These are phyloP conservation scores for Hura crepitans DNA, from an alignment of 441 rosid species.

Conservation along the genomic window DNA sequence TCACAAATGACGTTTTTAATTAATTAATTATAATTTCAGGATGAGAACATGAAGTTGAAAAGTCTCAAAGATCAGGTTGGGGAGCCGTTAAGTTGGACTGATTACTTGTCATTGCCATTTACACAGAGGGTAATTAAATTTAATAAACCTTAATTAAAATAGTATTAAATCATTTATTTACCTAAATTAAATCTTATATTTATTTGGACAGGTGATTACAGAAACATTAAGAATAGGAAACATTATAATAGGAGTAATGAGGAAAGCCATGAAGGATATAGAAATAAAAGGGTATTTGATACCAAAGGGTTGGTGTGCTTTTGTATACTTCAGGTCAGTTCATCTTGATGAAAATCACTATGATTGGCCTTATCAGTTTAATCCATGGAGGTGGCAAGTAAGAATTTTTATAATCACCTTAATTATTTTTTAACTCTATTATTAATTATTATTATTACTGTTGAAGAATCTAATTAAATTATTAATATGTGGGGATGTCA, in stretches of 20 bases:
- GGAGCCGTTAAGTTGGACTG: slow-evolving; percentile 66
- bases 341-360: slow-evolving; percentile 84
- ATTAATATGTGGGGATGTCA: not conserved
- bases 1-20: not conserved
- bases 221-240: slow-evolving; percentile 91
- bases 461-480: not conserved
- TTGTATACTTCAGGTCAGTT: slow-evolving; percentile 80
- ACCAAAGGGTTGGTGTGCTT: slow-evolving; percentile 91
- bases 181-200: no score
- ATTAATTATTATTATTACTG: not conserved
- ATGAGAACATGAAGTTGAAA: slow-evolving; percentile 79
- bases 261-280: slow-evolving; percentile 79
- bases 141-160: no score
- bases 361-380: slow-evolving; percentile 70
- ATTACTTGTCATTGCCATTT: slow-evolving; percentile 73
- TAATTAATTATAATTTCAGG: slow-evolving; percentile 34
- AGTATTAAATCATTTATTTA: no score
- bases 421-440: not conserved
- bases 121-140: slow-evolving; percentile 61
- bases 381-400: slow-evolving; percentile 99
- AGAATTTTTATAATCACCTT: no score
- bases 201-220: slow-evolving; percentile 63
- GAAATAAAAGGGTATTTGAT: slow-evolving; percentile 76
- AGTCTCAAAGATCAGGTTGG: slow-evolving; percentile 52
- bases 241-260: slow-evolving; percentile 81